These are phyloP conservation scores for Entoloma clypeatum DNA, from an alignment of 1,284 basidiomycete species.

Conservation along the genomic window DNA sequence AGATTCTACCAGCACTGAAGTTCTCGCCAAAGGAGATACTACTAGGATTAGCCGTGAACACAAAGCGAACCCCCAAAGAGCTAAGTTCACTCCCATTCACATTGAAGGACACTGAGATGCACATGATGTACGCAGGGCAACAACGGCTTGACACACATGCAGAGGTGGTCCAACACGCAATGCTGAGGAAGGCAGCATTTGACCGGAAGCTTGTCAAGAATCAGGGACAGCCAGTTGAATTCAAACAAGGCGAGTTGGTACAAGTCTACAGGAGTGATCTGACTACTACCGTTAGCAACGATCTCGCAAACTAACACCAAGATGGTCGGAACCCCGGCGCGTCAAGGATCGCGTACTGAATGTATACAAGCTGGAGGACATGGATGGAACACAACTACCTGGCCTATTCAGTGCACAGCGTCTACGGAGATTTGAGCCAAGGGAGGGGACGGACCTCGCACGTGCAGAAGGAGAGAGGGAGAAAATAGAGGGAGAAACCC, in stretches of 20 bases:
- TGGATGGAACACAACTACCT: slow-evolving; percentile 12
- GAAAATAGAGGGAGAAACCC: no score
- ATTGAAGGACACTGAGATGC: slow-evolving; percentile 6
- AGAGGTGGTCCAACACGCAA: slow-evolving; percentile 16
- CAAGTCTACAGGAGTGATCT: slow-evolving; percentile 16
- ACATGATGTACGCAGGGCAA: slow-evolving; percentile 24
- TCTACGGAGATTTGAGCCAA: slow-evolving; percentile 17
- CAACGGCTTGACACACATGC: slow-evolving; percentile 25
- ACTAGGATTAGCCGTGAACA: slow-evolving; percentile 27
- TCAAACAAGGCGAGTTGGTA: slow-evolving; percentile 10
- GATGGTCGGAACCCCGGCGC: slow-evolving; percentile 23
- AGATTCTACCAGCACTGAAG: no score
- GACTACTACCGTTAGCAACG: slow-evolving; percentile 17
- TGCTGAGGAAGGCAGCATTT: slow-evolving; percentile 19
- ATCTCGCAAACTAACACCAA: slow-evolving; percentile 22
- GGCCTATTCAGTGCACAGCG: slow-evolving; percentile 19
- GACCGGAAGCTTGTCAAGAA: slow-evolving; percentile 9
- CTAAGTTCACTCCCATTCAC: background rate
- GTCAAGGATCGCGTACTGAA: slow-evolving; percentile 16
- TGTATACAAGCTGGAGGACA: slow-evolving; percentile 22
- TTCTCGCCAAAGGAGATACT: slow-evolving; percentile 29
- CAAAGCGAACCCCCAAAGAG: slow-evolving; percentile 9
- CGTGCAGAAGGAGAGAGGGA: no score
- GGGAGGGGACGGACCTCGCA: slow-evolving; percentile 13
- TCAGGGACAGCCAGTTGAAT: slow-evolving; percentile 2